Evolutionary conservation across 371 early-diverging fungal species (phyloP).

Genomic region (Mortierella sp.): DNA sequence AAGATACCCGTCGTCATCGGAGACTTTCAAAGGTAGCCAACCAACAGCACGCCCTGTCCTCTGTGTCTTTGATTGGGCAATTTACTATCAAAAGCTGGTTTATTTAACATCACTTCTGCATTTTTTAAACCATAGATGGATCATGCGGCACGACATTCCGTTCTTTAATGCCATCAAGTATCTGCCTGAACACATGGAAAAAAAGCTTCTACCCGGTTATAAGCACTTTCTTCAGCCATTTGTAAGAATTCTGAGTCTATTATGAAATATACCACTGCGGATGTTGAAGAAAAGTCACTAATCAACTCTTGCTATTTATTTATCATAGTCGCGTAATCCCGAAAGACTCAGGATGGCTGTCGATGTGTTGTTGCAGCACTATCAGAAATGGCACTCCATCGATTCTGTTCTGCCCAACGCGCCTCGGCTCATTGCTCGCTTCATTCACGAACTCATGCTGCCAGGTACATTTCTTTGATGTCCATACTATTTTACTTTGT

Average conservation of each 20-base stretch:
- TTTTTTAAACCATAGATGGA: conserved; percentile 22
- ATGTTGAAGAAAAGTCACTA: not conserved
- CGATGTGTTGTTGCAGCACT: not conserved
- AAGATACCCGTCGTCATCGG: conserved; percentile 41
- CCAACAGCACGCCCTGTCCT: not conserved
- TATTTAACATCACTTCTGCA: no score
- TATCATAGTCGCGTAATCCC: not conserved
- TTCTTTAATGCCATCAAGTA: conserved; percentile 16
- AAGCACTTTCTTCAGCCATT: not conserved
- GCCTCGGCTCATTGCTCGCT: conserved; percentile 36
- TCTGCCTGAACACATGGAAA: conserved; percentile 30
- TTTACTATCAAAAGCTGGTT: no score
- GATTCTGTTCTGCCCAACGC: conserved; percentile 11
- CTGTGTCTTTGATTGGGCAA: not conserved
- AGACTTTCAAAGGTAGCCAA: conserved; percentile 37
- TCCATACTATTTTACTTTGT: not conserved
- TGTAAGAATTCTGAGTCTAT: conserved; percentile 11
- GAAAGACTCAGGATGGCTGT: not conserved
- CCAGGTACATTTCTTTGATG: conserved; percentile 26
- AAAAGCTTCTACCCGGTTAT: not conserved
- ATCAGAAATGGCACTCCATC: not conserved
- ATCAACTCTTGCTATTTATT: not conserved
- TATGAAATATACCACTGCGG: not conserved
- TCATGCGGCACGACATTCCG: conserved; percentile 22
- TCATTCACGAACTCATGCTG: conserved; percentile 50